Percentiles rank a stretch among this genome's conserved stretches.
Evolutionary conservation across 306 rosid genomes (phyloP).

Genomic region (Begonia fuchsioides): DNA sequence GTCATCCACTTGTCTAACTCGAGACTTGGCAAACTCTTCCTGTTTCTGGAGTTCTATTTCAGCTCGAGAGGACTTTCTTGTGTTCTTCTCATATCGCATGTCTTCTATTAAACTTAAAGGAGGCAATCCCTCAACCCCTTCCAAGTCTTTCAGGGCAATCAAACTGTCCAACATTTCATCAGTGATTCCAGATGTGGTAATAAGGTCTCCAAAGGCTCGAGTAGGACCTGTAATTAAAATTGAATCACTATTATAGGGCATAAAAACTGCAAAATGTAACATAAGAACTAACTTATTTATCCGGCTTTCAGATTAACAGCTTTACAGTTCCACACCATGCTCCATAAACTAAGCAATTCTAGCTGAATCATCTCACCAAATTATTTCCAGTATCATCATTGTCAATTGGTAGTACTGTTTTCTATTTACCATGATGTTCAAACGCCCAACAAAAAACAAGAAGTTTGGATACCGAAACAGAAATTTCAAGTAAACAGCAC

Average conservation of each 20-base stretch:
- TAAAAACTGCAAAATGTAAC: background rate
- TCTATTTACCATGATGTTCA: no score
- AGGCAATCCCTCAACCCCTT: constrained; percentile 74
- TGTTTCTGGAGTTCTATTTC: constrained; percentile 91
- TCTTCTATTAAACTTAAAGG: constrained; percentile 64
- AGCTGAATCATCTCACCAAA: no score
- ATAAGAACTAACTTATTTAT: background rate
- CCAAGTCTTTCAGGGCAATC: constrained; percentile 74
- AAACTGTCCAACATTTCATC: constrained; percentile 88
- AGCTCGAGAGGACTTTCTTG: constrained; percentile 49
- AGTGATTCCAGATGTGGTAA: constrained; percentile 86
- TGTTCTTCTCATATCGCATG: constrained; percentile 58
- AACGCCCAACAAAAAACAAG: no score
- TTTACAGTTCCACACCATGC: no score
- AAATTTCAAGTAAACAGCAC: no score
- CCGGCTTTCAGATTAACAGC: background rate
- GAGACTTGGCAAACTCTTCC: constrained; percentile 75
- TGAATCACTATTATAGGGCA: background rate
- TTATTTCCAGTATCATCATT: no score
- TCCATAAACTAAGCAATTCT: no score
- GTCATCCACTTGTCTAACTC: constrained; percentile 79
- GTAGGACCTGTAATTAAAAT: constrained; percentile 45
- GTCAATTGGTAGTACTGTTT: no score
- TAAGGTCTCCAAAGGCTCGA: constrained; percentile 77
- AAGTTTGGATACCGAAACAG: no score